Base-by-base conservation (phyloP, 2,329 filamentous ascomycete species). In the Metarhizium rileyi region DNA sequence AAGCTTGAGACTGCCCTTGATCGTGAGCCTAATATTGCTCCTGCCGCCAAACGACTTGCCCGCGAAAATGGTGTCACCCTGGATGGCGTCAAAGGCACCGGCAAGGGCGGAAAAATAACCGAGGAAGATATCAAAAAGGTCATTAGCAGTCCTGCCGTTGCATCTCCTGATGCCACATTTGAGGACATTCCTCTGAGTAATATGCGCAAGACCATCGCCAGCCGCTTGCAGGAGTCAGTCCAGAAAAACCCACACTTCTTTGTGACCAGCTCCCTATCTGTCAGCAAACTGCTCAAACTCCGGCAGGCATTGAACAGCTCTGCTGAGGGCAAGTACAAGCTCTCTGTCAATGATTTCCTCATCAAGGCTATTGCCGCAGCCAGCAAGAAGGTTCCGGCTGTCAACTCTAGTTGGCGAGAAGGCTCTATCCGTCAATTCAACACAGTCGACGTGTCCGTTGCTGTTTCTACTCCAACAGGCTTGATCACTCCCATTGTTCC, bases 311-410 rank as follows among this genome's bases (percentile, higher is more conserved):
- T 98, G 59, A 98, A 98, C 75, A 81, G 83, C 65, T 84, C 87
- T 12, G 77, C 88, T 44, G 85, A 95, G 55, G 93, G 91, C 73
- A 84, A 90, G 71, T 98, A 95, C 82, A 98, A 96, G 82, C 87
- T 98, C 52, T 96, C 90, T n/a, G 89, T 98, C 73, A 98, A 98
- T 73, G 93, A 98, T 73, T 95, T 98, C 80, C 78, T 98, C 56
- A 89, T 98, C 80, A 98, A 98, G 81, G 93, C 91, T 59, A 87
- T 91, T 52, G 87, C 82, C 52, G 76, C 87, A 55, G 93, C 93
- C 54, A 89, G 86, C 67, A 85, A 85, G 74, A 96, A 95, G 80
- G 90, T 97, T 45, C 93, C 93, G 52, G 81, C 87, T 57, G 93
- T 90, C 72, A 98, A 98, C 81, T 90, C 90, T 46, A 91, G 87